A percentile compares a stretch with the other conserved stretches of the same genome.
Evolutionary conservation across 139 green algal genomes (phyloP).

Genomic region (Coccomyxa sp.): DNA sequence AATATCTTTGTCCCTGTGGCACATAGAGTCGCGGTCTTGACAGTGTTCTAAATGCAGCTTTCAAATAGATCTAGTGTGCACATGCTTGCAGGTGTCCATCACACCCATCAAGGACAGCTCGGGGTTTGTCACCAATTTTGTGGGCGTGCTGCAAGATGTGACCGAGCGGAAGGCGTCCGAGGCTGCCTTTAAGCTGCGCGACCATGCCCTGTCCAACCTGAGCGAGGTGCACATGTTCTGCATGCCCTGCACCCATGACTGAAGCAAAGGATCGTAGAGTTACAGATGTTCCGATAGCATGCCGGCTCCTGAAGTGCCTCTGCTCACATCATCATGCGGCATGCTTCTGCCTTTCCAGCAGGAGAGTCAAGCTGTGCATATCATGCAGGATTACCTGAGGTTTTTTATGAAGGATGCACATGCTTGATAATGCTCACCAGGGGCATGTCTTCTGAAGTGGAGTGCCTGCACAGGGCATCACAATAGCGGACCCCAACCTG

Average conservation of each 20-base stretch:
- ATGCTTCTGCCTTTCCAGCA: no score
- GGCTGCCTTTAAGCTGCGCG: constrained; percentile 4
- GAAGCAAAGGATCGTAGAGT: no score
- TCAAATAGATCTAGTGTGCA: not conserved
- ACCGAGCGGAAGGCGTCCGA: constrained; percentile 6
- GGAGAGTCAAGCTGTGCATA: no score
- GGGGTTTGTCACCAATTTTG: constrained; percentile 2
- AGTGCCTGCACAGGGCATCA: constrained; percentile 47
- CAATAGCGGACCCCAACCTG: constrained; percentile 61
- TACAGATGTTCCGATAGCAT: not conserved
- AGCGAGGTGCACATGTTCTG: constrained; percentile 4
- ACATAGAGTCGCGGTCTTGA: no score
- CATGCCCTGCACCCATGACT: no score
- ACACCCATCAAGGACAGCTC: constrained; percentile 1
- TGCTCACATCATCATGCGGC: not conserved
- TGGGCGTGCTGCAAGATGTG: constrained; percentile 11
- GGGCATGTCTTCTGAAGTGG: no score
- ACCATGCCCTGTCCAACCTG: constrained; percentile 3
- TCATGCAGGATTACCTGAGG: no score
- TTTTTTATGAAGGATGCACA: no score
- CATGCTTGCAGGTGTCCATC: constrained; percentile 1
- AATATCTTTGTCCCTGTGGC: no score
- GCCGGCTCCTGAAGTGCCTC: not conserved
- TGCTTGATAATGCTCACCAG: no score
- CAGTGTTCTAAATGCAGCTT: no score